Evolutionary conservation across 2,329 filamentous ascomycete genomes (phyloP).

Genomic region (Monascus ruber): DNA sequence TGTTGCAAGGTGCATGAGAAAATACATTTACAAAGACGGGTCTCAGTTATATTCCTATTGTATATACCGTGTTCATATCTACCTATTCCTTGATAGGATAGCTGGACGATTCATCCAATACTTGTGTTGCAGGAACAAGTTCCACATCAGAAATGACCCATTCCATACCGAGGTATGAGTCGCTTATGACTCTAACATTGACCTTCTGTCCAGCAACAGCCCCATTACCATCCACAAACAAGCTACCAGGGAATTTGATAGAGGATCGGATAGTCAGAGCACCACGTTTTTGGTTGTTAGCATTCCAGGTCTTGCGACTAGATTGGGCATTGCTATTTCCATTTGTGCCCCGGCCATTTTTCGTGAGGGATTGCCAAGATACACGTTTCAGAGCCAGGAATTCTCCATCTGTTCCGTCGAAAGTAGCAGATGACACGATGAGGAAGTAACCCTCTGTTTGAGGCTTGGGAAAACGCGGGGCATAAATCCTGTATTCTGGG

Average conservation of each 20-base stretch:
- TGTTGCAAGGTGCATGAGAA: too few relatives aligned
- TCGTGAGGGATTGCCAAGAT: conserved; percentile 49
- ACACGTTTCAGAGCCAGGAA: conserved; percentile 78
- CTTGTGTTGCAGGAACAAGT: conserved; percentile 28
- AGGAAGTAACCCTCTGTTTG: conserved; percentile 93
- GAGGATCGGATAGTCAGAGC: conserved; percentile 15
- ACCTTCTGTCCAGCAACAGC: conserved; percentile 41
- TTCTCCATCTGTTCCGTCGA: conserved; percentile 50
- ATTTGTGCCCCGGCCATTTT: conserved; percentile 10
- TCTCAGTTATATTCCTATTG: too few relatives aligned
- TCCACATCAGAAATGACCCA: conserved; percentile 44
- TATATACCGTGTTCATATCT: background rate
- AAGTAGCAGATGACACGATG: conserved; percentile 45
- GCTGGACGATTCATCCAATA: conserved; percentile 4
- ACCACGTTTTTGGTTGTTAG: conserved; percentile 6
- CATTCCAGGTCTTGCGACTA: conserved; percentile 7
- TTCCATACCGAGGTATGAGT: conserved; percentile 71
- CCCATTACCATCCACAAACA: conserved; percentile 7
- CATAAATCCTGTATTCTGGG: conserved; percentile 64
- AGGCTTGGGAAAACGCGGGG: conserved; percentile 82
- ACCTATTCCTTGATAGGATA: conserved; percentile 7
- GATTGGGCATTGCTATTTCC: conserved; percentile 6
- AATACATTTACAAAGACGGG: too few relatives aligned
- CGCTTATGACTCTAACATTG: conserved; percentile 69
- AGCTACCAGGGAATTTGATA: conserved; percentile 19